phyloP scores from a whole-genome alignment of 2,329 filamentous ascomycete species.

The Incumbomyces delicatus region DNA sequence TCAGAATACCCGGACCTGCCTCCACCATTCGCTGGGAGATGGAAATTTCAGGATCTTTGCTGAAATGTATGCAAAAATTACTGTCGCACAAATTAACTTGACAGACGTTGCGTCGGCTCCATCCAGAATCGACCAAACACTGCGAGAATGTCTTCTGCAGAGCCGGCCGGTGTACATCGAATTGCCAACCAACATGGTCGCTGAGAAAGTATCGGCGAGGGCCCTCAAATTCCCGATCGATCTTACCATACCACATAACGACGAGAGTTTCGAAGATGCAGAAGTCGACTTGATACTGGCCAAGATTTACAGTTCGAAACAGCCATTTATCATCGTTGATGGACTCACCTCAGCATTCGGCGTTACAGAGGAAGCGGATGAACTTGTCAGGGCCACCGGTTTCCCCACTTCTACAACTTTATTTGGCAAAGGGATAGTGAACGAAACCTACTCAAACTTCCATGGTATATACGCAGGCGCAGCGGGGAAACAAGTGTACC shows the following conservation, averaged over 20 bases:
- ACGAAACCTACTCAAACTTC: constrained; percentile 39
- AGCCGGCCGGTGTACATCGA: constrained; percentile 49
- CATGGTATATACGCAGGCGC: constrained; percentile 41
- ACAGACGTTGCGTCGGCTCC: constrained; percentile 37
- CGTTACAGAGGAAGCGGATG: constrained; percentile 34
- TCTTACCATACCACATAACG: constrained; percentile 13
- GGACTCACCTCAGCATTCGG: constrained; percentile 37
- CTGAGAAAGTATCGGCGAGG: constrained; percentile 12
- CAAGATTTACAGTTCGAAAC: constrained; percentile 36
- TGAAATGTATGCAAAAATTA: constrained; percentile 41
- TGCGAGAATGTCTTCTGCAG: constrained; percentile 43
- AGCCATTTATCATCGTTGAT: constrained; percentile 45
- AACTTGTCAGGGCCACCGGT: constrained; percentile 33
- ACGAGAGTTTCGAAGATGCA: constrained; percentile 20
- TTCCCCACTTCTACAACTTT: constrained; percentile 41
- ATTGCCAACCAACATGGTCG: constrained; percentile 32
- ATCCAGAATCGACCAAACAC: constrained; percentile 41
- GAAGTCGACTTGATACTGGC: constrained; percentile 25
- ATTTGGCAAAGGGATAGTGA: constrained; percentile 43
- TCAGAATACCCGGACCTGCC: constrained; percentile 14
- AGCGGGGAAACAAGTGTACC: constrained; percentile 29
- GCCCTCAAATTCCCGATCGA: constrained; percentile 14
- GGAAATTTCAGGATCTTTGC: constrained; percentile 44
- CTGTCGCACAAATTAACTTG: constrained; percentile 41
- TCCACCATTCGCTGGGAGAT: constrained; percentile 33